Evolutionary conservation across 352 stramenopile species (phyloP).

Genomic region (Phytophthora aleatoria): DNA sequence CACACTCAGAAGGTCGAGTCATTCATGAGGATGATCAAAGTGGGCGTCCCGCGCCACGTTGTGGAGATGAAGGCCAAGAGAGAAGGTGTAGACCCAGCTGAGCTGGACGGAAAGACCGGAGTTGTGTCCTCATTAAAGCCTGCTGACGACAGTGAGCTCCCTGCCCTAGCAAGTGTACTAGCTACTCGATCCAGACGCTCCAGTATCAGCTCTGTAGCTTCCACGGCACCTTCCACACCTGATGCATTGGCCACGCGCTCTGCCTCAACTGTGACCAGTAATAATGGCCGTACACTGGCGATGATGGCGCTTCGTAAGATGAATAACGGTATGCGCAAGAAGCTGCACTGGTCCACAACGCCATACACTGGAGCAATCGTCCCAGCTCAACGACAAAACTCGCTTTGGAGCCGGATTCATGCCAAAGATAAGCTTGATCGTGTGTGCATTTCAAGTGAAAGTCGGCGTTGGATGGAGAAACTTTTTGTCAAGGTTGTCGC

Average conservation of each 20-base stretch:
- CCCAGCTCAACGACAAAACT: conserved; percentile 38
- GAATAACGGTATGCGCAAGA: conserved; percentile 71
- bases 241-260: conserved; percentile 29
- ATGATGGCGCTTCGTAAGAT: conserved; percentile 52
- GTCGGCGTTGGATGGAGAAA: conserved; percentile 68
- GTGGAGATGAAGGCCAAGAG: conserved; percentile 70
- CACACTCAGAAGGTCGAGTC: conserved; percentile 52
- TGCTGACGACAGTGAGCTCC: conserved; percentile 36
- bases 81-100: conserved; percentile 53
- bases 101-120: conserved; percentile 35
- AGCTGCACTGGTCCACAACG: conserved; percentile 78
- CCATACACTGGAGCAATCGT: conserved; percentile 38
- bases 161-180: conserved; percentile 5
- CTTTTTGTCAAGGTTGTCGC: conserved; percentile 69
- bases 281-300: conserved; percentile 28
- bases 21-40: conserved; percentile 77
- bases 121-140: conserved; percentile 19
- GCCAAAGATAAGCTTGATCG: conserved; percentile 27
- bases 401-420: conserved; percentile 57
- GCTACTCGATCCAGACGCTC: conserved; percentile 42
- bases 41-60: conserved; percentile 57
- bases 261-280: conserved; percentile 9
- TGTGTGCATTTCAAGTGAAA: conserved; percentile 65
- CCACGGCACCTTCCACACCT: conserved; percentile 37
- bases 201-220: conserved; percentile 38